These are phyloP conservation scores for Candida tallmaniae DNA, from an alignment of 805 yeast genomes.

Conservation along the genomic window DNA sequence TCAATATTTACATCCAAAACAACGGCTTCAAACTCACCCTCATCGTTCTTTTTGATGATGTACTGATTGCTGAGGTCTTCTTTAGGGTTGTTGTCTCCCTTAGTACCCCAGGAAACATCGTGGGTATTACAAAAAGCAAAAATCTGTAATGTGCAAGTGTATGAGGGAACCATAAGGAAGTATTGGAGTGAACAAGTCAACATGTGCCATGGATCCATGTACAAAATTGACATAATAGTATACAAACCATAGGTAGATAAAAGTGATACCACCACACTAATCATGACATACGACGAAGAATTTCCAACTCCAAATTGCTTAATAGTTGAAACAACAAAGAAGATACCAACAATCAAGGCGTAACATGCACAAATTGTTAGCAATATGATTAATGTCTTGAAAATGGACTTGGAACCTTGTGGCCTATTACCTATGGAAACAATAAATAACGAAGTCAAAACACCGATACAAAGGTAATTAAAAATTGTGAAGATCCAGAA, in stretches of 20 bases:
- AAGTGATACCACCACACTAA: conserved; percentile 78
- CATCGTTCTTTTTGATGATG: conserved; percentile 71
- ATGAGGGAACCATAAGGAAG: conserved; percentile 84
- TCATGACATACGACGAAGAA: conserved; percentile 46
- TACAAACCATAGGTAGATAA: conserved; percentile 91
- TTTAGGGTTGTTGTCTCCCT: conserved; percentile 76
- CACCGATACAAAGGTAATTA: conserved; percentile 80
- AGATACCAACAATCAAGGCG: conserved; percentile 77
- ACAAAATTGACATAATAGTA: conserved; percentile 72
- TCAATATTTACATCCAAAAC: conserved; percentile 83
- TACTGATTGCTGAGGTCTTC: conserved; percentile 74
- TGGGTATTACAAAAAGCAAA: conserved; percentile 98
- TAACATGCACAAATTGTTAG: conserved; percentile 77
- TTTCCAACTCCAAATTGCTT: conserved; percentile 37
- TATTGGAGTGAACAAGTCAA: conserved; percentile 83
- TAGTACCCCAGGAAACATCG: conserved; percentile 99
- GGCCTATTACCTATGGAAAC: conserved; percentile 97
- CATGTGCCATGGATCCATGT: conserved; percentile 96
- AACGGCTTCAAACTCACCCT: conserved; percentile 75
- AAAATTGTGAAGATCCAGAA: conserved; percentile 77
- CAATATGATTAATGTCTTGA: conserved; percentile 65
- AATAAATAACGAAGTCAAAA: conserved; percentile 81
- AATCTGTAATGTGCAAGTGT: conserved; percentile 87
- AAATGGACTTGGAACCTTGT: conserved; percentile 84
- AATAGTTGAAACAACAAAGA: conserved; percentile 61